Conservation (phyloP, 2,329 filamentous ascomycete genomes). For the Aspergillus pseudoglaucus region DNA sequence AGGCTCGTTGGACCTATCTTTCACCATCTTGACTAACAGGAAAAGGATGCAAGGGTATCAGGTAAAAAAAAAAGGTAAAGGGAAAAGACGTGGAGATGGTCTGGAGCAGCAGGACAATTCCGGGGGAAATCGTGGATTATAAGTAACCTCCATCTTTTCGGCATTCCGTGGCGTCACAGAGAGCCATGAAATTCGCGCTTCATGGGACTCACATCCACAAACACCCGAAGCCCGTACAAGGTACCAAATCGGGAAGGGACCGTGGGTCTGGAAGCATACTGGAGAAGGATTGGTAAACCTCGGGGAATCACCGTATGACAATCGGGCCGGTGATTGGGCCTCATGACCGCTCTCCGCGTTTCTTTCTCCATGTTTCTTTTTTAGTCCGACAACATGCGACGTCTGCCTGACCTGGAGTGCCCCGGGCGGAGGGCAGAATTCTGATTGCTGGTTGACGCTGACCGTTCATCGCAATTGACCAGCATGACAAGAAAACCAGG, state of each 20-base stretch:
- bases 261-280: background rate
- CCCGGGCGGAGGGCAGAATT: background rate
- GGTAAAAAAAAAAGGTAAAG: background rate
- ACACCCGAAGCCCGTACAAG: background rate
- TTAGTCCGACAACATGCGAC: background rate
- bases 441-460: background rate
- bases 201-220: background rate
- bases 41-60: background rate
- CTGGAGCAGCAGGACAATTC: background rate
- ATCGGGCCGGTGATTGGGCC: background rate
- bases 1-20: conserved; percentile 15
- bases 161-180: background rate
- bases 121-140: background rate
- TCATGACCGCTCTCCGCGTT: background rate
- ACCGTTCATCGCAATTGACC: background rate
- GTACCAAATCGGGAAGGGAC: background rate
- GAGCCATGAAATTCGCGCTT: background rate
- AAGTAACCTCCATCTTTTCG: background rate
- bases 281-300: background rate
- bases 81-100: conserved; percentile 1
- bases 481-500: background rate
- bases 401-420: background rate
- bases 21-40: conserved; percentile 13
- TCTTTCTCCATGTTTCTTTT: background rate
- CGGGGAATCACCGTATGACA: background rate